Conservation (phyloP, 73 alveolate species). For the Blepharisma stoltei region DNA sequence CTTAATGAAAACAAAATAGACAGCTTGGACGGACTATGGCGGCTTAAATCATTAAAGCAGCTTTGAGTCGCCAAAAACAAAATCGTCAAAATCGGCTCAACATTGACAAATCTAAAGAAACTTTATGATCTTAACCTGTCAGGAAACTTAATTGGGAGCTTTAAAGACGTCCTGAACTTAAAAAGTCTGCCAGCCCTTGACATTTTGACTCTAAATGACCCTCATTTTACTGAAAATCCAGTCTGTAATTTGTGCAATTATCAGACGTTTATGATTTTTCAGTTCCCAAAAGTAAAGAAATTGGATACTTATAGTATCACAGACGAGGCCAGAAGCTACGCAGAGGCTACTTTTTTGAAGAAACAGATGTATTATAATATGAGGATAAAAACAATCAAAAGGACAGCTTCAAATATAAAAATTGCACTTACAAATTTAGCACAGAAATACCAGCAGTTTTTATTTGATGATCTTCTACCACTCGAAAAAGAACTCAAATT, state of each 20-base stretch:
- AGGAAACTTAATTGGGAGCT: slow-evolving; percentile 62
- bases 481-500: not conserved
- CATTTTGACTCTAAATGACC: slow-evolving; percentile 59
- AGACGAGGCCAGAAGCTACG: slow-evolving; percentile 66
- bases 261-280: slow-evolving; percentile 71
- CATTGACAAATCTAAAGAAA: slow-evolving; percentile 47
- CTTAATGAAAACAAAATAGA: slow-evolving; percentile 26
- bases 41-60: slow-evolving; percentile 36
- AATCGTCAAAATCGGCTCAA: slow-evolving; percentile 51
- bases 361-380: slow-evolving; percentile 80
- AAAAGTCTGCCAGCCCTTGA: slow-evolving; percentile 54
- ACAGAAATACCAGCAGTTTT: not conserved
- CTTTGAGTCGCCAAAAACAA: slow-evolving; percentile 61
- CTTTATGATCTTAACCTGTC: slow-evolving; percentile 59
- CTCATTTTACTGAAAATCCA: slow-evolving; percentile 78
- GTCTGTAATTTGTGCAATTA: slow-evolving; percentile 78
- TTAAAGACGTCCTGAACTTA: slow-evolving; percentile 67
- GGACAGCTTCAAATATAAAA: slow-evolving; percentile 27
- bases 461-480: not conserved
- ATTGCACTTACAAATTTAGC: not conserved
- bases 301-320: slow-evolving; percentile 64
- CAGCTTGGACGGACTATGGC: slow-evolving; percentile 31
- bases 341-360: slow-evolving; percentile 85
- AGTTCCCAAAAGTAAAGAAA: slow-evolving; percentile 27
- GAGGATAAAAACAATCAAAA: slow-evolving; percentile 74